Evolutionary conservation across 495 filamentous ascomycete species (phyloP).

Genomic region (Penicillium canescens): DNA sequence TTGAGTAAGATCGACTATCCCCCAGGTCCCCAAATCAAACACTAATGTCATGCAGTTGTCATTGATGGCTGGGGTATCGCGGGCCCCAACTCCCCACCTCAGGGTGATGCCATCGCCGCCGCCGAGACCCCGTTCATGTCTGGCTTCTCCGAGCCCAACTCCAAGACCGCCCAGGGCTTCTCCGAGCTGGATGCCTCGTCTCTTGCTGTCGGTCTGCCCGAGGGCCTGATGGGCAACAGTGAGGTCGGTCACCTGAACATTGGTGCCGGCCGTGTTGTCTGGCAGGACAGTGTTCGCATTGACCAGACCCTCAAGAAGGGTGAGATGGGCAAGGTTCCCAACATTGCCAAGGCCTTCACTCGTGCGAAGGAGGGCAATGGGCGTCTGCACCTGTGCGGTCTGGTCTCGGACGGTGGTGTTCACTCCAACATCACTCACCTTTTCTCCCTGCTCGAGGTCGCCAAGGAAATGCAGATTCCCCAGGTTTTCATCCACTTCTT

Average conservation of each 20-base stretch:
- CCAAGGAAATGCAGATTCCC: conserved; percentile 83
- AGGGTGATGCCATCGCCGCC: conserved; percentile 92
- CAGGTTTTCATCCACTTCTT: conserved; percentile 99
- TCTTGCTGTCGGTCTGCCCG: conserved; percentile 89
- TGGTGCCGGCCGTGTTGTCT: conserved; percentile 94
- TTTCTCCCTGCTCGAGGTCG: conserved; percentile 79
- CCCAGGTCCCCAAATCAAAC: conserved; percentile 11
- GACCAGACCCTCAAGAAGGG: conserved; percentile 92
- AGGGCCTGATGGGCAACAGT: conserved; percentile 98
- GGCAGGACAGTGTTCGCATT: conserved; percentile 99
- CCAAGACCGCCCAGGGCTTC: conserved; percentile 72
- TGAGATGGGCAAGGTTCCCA: conserved; percentile 74
- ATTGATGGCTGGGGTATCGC: conserved; percentile 99
- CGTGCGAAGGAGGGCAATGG: conserved; percentile 86
- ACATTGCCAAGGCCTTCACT: conserved; percentile 74
- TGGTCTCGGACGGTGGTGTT: conserved; percentile 94
- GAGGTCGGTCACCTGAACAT: conserved; percentile 99
- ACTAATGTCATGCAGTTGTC: conserved; percentile 63
- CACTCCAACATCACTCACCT: conserved; percentile 95
- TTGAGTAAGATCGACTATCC: conserved; percentile 64
- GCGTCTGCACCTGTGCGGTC: conserved; percentile 84
- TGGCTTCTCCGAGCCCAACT: conserved; percentile 60
- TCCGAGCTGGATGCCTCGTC: conserved; percentile 93
- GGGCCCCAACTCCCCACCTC: conserved; percentile 67
- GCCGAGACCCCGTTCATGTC: conserved; percentile 94